phyloP scores from a whole-genome alignment of 2,329 filamentous ascomycete species.

The Fusarium guadeloupense region DNA sequence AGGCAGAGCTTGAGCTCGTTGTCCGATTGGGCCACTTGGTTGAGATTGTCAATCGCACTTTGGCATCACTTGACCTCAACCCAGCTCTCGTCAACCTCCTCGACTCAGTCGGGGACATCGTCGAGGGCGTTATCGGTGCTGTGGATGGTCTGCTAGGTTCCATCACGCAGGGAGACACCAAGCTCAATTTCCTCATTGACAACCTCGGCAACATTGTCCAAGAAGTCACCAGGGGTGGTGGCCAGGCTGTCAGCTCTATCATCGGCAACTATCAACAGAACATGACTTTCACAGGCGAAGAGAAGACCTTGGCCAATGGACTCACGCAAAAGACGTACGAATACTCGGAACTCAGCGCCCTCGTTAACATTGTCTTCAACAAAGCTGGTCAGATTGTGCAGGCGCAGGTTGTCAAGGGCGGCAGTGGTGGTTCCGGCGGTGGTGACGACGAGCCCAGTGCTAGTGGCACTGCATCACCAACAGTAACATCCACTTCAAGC shows the following conservation, averaged over 20 bases:
- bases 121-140: slow-evolving; percentile 12
- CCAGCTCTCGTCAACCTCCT: slow-evolving; percentile 18
- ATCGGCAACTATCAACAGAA: slow-evolving; percentile 25
- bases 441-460: too few relatives aligned
- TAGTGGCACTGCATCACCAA: too few relatives aligned
- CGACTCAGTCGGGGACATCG: slow-evolving; percentile 18
- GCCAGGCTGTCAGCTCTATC: slow-evolving; percentile 17
- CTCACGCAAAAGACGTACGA: slow-evolving; percentile 19
- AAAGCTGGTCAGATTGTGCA: slow-evolving; percentile 25
- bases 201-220: slow-evolving; percentile 26
- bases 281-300: slow-evolving; percentile 23
- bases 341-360: slow-evolving; percentile 13
- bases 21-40: slow-evolving; percentile 20
- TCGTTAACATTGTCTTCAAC: slow-evolving; percentile 25
- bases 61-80: slow-evolving; percentile 21
- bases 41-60: slow-evolving; percentile 22
- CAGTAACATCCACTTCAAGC: too few relatives aligned
- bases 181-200: slow-evolving; percentile 22
- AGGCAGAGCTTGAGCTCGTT: slow-evolving; percentile 23
- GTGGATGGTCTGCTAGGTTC: slow-evolving; percentile 20
- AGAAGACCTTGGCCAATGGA: slow-evolving; percentile 13
- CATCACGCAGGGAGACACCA: slow-evolving; percentile 22
- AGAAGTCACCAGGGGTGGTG: slow-evolving; percentile 13
- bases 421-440: too few relatives aligned
- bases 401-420: slow-evolving; percentile 17